Percentiles rank a stretch among this genome's conserved stretches.
Evolutionary conservation across 2,329 filamentous ascomycete genomes (phyloP).

Genomic region (Rachicladosporium sp.): DNA sequence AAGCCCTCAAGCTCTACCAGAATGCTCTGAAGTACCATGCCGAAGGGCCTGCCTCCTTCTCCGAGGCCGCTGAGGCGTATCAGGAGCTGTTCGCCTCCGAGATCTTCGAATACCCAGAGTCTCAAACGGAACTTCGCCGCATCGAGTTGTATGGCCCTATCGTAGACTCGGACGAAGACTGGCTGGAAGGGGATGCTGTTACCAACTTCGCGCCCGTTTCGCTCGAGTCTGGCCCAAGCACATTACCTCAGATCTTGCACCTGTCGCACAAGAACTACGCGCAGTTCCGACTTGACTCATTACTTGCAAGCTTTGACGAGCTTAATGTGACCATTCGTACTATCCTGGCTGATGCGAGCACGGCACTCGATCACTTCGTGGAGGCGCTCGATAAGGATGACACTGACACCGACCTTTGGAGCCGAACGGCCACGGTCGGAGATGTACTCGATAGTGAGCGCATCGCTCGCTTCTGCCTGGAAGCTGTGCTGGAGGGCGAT

Average conservation of each 20-base stretch:
- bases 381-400: slow-evolving; percentile 54
- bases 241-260: slow-evolving; percentile 78
- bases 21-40: slow-evolving; percentile 82
- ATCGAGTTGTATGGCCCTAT: slow-evolving; percentile 42
- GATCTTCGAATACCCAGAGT: slow-evolving; percentile 86
- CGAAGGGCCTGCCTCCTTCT: slow-evolving; percentile 64
- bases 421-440: slow-evolving; percentile 46
- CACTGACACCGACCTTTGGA: slow-evolving; percentile 51
- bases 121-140: slow-evolving; percentile 69
- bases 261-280: slow-evolving; percentile 92
- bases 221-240: slow-evolving; percentile 64
- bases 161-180: slow-evolving; percentile 28
- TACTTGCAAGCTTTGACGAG: slow-evolving; percentile 14
- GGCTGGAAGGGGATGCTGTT: slow-evolving; percentile 5
- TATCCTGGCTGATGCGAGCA: slow-evolving; percentile 25
- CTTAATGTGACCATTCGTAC: slow-evolving; percentile 16
- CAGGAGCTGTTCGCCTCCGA: slow-evolving; percentile 76
- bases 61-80: slow-evolving; percentile 71
- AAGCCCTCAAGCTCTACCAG: slow-evolving; percentile 90
- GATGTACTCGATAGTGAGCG: slow-evolving; percentile 46
- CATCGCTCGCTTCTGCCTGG: slow-evolving; percentile 48
- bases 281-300: slow-evolving; percentile 69
- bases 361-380: slow-evolving; percentile 43
- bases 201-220: slow-evolving; percentile 20
- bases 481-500: slow-evolving; percentile 50